A percentile compares a stretch with the other conserved stretches of the same genome.
Evolutionary conservation across 2,329 filamentous ascomycete species (phyloP).

Genomic region (Fusarium incarnatum): DNA sequence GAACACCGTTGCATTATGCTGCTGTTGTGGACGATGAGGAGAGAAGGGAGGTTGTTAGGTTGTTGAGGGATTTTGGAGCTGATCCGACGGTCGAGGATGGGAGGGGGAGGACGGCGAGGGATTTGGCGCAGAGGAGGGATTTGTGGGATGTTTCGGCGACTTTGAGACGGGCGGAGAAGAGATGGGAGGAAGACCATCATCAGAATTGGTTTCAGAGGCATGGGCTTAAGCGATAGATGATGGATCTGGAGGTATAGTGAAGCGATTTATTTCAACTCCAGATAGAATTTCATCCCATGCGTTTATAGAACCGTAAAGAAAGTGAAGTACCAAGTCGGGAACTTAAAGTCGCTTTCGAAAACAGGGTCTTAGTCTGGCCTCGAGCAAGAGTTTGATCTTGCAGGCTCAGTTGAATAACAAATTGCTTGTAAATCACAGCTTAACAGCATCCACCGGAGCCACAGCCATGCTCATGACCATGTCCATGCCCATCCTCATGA

Average conservation of each 20-base stretch:
- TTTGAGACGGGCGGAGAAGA: conserved; percentile 50
- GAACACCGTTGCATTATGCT: conserved; percentile 51
- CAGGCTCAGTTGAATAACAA: too few relatives aligned
- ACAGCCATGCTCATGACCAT: conserved; percentile 22
- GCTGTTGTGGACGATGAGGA: conserved; percentile 50
- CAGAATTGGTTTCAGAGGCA: conserved; percentile 47
- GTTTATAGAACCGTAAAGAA: background rate
- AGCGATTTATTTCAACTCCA: background rate
- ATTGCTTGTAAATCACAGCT: background rate
- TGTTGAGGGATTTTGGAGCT: conserved; percentile 47
- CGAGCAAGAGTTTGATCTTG: background rate
- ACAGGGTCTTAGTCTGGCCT: too few relatives aligned
- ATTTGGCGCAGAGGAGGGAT: conserved; percentile 50
- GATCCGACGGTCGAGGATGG: conserved; percentile 47
- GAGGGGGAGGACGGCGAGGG: conserved; percentile 46
- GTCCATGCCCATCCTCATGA: conserved; percentile 25
- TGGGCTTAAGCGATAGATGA: conserved; percentile 30
- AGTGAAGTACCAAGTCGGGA: conserved; percentile 21
- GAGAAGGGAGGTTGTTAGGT: conserved; percentile 47
- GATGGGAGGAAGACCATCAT: conserved; percentile 50
- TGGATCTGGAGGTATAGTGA: background rate
- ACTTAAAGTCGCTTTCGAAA: conserved; percentile 5
- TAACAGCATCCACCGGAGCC: conserved; percentile 31
- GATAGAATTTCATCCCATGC: too few relatives aligned
- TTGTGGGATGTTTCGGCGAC: conserved; percentile 50